phyloP scores from a whole-genome alignment of 495 filamentous ascomycete genomes.

The Penicillium steckii region DNA sequence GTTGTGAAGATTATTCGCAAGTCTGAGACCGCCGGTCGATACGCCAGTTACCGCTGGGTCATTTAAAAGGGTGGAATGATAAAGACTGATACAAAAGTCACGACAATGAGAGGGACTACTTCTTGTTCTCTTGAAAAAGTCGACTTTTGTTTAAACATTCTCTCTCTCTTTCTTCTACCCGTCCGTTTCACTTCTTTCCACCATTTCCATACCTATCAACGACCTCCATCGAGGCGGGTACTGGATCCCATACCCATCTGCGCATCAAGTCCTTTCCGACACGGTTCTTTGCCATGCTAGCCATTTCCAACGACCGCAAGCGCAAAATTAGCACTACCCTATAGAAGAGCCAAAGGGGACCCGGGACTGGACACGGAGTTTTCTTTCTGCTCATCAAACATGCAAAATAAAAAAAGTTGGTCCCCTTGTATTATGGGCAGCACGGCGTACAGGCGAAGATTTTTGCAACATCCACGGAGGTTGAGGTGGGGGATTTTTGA shows the following conservation, averaged over 20 bases:
- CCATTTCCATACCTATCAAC: neutral
- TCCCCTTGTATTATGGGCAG: conserved; percentile 43
- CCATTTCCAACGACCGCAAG: neutral
- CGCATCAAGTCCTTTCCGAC: conserved; percentile 15
- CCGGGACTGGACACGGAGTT: conserved; percentile 19
- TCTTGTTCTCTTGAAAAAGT: neutral
- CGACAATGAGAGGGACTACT: neutral
- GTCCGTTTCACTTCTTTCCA: neutral
- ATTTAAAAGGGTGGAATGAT: conserved; percentile 41
- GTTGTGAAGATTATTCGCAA: conserved; percentile 97
- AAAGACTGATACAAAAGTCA: neutral
- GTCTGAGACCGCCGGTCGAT: conserved; percentile 60
- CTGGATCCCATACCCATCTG: conserved; percentile 11
- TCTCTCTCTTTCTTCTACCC: neutral
- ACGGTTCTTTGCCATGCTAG: neutral
- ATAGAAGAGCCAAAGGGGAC: neutral
- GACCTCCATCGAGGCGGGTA: neutral
- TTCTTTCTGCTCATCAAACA: conserved; percentile 19
- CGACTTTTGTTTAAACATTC: too few species aligned
- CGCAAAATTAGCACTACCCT: neutral
- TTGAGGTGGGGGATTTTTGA: conserved; percentile 20
- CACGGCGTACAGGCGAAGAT: conserved; percentile 48
- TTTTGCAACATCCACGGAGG: conserved; percentile 25
- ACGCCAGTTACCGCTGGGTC: conserved; percentile 64
- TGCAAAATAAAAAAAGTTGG: conserved; percentile 29